phyloP scores from a whole-genome alignment of 1,284 basidiomycete genomes.

The Kalmanozyma brasiliensis region DNA sequence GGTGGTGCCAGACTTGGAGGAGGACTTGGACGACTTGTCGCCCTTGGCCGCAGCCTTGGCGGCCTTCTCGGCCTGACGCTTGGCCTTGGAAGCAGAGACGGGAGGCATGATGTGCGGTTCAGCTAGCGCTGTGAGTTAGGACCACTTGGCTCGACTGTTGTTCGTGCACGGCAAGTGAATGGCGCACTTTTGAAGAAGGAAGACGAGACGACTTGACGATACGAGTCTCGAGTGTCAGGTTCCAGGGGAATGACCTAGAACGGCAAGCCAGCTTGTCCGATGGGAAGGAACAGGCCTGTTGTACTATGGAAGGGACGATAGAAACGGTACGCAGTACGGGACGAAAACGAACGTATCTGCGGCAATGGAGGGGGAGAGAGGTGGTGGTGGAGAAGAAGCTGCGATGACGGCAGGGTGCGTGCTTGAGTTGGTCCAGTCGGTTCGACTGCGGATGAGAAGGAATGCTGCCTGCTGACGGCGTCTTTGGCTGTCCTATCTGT shows the following conservation, averaged over 20 bases:
- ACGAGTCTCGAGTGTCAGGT: conserved; percentile 2
- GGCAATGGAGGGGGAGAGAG: background rate
- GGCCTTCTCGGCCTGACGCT: conserved; percentile 68
- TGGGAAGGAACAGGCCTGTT: background rate
- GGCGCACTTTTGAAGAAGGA: conserved; percentile 4
- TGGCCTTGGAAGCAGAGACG: conserved; percentile 68
- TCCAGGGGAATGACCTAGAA: conserved; percentile 9
- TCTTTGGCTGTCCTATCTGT: background rate
- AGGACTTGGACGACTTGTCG: conserved; percentile 52
- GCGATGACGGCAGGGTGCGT: conserved; percentile 13
- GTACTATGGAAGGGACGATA: background rate
- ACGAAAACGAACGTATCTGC: conserved; percentile 28
- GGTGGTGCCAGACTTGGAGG: conserved; percentile 58
- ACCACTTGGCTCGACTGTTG: too few species aligned
- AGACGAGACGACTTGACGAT: conserved; percentile 1
- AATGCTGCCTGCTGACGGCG: conserved; percentile 2
- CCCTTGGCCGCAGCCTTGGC: conserved; percentile 65
- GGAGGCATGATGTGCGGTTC: conserved; percentile 50
- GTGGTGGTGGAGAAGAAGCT: conserved; percentile 16
- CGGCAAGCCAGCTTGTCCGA: conserved; percentile 42
- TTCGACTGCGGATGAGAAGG: too few species aligned
- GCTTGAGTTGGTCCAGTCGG: too few species aligned
- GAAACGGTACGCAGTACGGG: conserved; percentile 21
- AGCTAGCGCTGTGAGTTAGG: background rate
- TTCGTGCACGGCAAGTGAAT: conserved; percentile 19